A percentile compares a stretch with the other conserved stretches of the same genome.
phyloP scores from a whole-genome alignment of 305 asterid genomes.

The Solanum hybrid region DNA sequence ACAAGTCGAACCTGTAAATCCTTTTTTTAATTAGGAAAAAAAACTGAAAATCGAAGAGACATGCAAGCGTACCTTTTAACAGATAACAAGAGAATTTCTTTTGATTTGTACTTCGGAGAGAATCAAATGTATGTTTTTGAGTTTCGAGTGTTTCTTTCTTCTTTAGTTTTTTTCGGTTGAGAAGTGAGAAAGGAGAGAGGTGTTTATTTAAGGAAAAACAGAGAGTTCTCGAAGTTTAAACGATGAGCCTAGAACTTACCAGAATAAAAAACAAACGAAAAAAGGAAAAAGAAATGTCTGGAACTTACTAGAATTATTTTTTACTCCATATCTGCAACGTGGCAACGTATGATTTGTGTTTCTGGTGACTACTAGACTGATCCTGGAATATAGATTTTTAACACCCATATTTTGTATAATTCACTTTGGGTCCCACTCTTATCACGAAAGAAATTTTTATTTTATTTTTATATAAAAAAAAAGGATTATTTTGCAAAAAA shows the following conservation, averaged over 20 bases:
- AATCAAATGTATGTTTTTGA: neutral
- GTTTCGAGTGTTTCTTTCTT: neutral
- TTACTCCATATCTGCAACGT: neutral
- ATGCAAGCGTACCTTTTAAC: neutral
- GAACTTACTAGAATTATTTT: constrained; percentile 30
- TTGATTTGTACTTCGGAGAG: neutral
- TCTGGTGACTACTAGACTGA: neutral
- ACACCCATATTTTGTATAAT: neutral
- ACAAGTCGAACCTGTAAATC: neutral
- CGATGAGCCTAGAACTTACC: constrained; percentile 34
- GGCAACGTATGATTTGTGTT: neutral
- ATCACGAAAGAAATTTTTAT: neutral
- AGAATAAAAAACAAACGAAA: constrained; percentile 1
- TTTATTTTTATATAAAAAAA: neutral
- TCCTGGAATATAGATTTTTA: neutral
- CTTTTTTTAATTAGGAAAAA: too few species aligned
- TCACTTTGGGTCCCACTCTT: neutral
- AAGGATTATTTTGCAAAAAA: neutral
- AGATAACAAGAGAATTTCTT: neutral
- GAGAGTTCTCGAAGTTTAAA: constrained; percentile 31
- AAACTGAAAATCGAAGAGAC: neutral
- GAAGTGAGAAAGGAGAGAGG: neutral
- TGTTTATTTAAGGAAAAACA: constrained; percentile 11
- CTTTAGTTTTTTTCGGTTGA: neutral
- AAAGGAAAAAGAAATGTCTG: neutral